Percentiles rank a stretch among this genome's conserved stretches.
Evolutionary conservation across 306 rosid genomes (phyloP).

Genomic region (Glycyrrhiza uralensis): DNA sequence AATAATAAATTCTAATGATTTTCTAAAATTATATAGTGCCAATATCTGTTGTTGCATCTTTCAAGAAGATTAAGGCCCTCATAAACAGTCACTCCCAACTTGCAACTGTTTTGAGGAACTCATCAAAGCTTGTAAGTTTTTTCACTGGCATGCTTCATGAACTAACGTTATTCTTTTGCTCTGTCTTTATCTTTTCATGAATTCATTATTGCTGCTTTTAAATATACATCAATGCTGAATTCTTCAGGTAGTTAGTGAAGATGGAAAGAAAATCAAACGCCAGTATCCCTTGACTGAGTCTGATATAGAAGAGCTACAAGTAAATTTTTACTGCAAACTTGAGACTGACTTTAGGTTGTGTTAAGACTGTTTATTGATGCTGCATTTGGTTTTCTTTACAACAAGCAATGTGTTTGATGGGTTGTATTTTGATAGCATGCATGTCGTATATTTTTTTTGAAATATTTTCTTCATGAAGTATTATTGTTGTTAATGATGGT

Average conservation of each 20-base stretch:
- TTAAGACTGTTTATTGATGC: slow-evolving; percentile 10
- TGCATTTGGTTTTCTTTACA: slow-evolving; percentile 17
- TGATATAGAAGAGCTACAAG: slow-evolving; percentile 91
- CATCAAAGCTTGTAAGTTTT: slow-evolving; percentile 84
- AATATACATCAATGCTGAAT: slow-evolving; percentile 23
- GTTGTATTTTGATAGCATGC: slow-evolving; percentile 1
- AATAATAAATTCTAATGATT: slow-evolving; percentile 32
- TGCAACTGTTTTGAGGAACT: slow-evolving; percentile 78
- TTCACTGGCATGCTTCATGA: slow-evolving; percentile 10
- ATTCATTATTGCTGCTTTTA: slow-evolving; percentile 3
- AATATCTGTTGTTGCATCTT: slow-evolving; percentile 88
- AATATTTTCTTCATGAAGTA: not conserved
- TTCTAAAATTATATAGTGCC: slow-evolving; percentile 63
- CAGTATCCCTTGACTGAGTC: slow-evolving; percentile 64
- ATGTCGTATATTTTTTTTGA: not conserved
- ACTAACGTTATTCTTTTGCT: not conserved
- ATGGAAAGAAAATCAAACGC: slow-evolving; percentile 91
- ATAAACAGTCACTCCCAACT: slow-evolving; percentile 71
- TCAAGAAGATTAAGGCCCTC: slow-evolving; percentile 96
- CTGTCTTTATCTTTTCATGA: not conserved
- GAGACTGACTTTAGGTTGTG: not conserved
- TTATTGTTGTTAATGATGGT: slow-evolving; percentile 20
- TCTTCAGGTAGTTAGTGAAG: slow-evolving; percentile 83
- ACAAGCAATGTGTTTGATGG: not conserved
- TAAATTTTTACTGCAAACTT: slow-evolving; percentile 35